phyloP scores from a whole-genome alignment of 2,329 filamentous ascomycete genomes.

The Xylaria sp. region DNA sequence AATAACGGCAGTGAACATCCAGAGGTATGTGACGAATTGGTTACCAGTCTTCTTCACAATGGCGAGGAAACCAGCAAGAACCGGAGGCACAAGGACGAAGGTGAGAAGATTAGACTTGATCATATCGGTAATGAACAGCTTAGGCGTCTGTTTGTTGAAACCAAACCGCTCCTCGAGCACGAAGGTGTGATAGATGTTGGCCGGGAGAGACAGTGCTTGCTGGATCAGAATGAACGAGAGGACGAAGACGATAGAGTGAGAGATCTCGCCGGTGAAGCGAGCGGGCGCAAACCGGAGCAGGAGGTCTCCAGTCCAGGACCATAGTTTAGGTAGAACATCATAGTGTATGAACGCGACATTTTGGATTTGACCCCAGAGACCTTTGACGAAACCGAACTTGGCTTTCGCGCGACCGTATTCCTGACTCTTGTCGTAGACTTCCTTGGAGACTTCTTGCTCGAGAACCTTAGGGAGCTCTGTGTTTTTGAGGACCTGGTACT shows the following conservation, averaged over 20 bases:
- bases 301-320: conserved; percentile 78
- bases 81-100: conserved; percentile 80
- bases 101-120: conserved; percentile 87
- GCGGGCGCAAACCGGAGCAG: conserved; percentile 76
- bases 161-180: conserved; percentile 96
- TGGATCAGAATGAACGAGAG: conserved; percentile 84
- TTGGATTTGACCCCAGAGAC: conserved; percentile 84
- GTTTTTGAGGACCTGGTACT: conserved; percentile 84
- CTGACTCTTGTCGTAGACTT: conserved; percentile 94
- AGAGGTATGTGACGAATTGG: conserved; percentile 97
- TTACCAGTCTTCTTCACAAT: conserved; percentile 95
- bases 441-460: conserved; percentile 83
- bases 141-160: conserved; percentile 97
- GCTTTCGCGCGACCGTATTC: conserved; percentile 96
- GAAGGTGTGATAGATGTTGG: conserved; percentile 90
- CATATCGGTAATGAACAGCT: conserved; percentile 87
- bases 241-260: conserved; percentile 91
- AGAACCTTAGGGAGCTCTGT: conserved; percentile 85
- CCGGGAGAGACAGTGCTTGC: conserved; percentile 78
- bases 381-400: conserved; percentile 81
- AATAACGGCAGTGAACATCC: conserved; percentile 86
- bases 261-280: conserved; percentile 88
- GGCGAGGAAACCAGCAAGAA: conserved; percentile 88
- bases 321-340: conserved; percentile 89
- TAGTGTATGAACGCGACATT: conserved; percentile 89